Evolutionary conservation across 441 rosid species (phyloP).

Genomic region (Erodium moschatum): DNA sequence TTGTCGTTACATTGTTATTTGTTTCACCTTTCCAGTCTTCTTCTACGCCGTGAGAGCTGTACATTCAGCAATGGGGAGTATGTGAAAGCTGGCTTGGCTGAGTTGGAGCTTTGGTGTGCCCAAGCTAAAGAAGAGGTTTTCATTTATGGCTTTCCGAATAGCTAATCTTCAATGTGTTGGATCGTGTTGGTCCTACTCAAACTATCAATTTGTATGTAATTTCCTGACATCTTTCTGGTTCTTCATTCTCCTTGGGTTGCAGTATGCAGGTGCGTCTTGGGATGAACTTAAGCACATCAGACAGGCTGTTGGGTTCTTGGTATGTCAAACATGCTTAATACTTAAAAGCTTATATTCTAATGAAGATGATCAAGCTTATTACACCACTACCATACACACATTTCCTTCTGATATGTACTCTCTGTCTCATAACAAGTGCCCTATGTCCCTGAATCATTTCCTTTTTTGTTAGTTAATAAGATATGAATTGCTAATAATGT

Average conservation of each 20-base stretch:
- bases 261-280: constrained; percentile 58
- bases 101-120: constrained; percentile 56
- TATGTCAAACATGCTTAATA: constrained; percentile 16
- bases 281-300: constrained; percentile 67
- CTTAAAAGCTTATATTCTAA: not conserved
- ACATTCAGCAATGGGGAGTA: constrained; percentile 57
- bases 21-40: constrained; percentile 39
- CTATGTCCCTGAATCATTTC: not conserved
- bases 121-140: constrained; percentile 44
- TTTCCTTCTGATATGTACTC: not conserved
- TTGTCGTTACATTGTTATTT: constrained; percentile 13
- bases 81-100: constrained; percentile 54
- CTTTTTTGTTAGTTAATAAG: no score
- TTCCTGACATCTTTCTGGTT: not conserved
- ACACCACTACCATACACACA: not conserved
- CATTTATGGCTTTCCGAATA: constrained; percentile 1
- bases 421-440: not conserved
- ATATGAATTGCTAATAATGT: no score
- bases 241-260: constrained; percentile 20
- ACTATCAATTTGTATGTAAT: not conserved
- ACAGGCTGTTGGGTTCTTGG: constrained; percentile 65
- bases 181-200: not conserved
- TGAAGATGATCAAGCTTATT: not conserved
- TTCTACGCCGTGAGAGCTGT: constrained; percentile 56
- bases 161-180: not conserved